Evolutionary conservation across 305 asterid genomes (phyloP), one percentile per base, ranked within the genome.

Genomic region (Coffea humblotiana): DNA sequence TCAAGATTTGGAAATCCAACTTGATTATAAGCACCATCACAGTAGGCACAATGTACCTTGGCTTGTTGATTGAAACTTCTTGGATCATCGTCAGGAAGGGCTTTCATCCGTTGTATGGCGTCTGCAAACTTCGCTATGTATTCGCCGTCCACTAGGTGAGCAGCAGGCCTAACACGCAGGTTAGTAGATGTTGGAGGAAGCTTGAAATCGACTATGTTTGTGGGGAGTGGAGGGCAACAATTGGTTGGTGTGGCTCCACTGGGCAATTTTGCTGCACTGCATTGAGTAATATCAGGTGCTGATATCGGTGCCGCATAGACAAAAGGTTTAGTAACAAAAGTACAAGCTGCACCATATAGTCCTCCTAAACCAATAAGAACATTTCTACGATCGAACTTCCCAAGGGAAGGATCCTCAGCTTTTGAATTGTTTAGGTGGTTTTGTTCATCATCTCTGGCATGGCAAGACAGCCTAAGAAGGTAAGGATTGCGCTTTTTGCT

Each of bases 21-120:
- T 72, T 94, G 98, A 32, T 91, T 94, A 51, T 91, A 90, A 5
- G 96, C 93, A 25, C 97, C 98, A 81, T 91, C 88, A 78, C 98
- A 94, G 69, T 94, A 94, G 61, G 97, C 97, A 64, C 97, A 94
- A 72, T 94, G 98, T 73, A 92, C 89, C 54, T 87, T 86, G 6
- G 98, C 98, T 19, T 92, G 98, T 29, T 92, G 92, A 74, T 3
- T 89, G 89, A 94, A 94, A 85, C 87, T 94, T 14, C 97, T 88
- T 0, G 97, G 98, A 80, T 94, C 98, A 19, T 84, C 81, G 18
- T 89, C 92, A 0, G 97, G 97, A 5, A 94, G 89, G 10, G 90
- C 90, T 8, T 83, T 89, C 98, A 94, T 92, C 43, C 89, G 86
- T 76, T 87, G 88, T 0, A 94, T 25, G 9, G 94, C 94, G 25